Conservation (phyloP, 805 yeast genomes). For the Wickerhamiella musiphila region DNA sequence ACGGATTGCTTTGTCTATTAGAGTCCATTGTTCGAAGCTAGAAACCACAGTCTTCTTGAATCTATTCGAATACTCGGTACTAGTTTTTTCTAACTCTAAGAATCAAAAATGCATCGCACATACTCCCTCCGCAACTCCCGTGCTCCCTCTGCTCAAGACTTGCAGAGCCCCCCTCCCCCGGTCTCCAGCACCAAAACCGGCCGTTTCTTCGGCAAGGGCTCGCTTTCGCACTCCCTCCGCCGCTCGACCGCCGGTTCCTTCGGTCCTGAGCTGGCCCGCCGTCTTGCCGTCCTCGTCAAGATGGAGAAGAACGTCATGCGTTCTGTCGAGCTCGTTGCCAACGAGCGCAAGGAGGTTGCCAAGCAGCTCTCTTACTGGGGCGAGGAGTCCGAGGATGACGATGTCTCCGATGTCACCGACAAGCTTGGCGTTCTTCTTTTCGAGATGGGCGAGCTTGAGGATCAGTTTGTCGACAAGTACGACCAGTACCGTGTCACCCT, state of each 20-base stretch:
- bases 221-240: constrained; percentile 30
- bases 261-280: constrained; percentile 90
- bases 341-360: constrained; percentile 91
- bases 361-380: constrained; percentile 97
- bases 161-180: constrained; percentile 91
- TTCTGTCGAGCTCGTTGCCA: constrained; percentile 79
- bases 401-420: constrained; percentile 91
- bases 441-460: constrained; percentile 96
- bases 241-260: constrained; percentile 76
- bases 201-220: constrained; percentile 77
- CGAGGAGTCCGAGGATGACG: constrained; percentile 83
- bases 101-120: constrained; percentile 74
- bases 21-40: too few species aligned
- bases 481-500: constrained; percentile 94
- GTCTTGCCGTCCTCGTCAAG: constrained; percentile 79
- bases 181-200: constrained; percentile 71
- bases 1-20: constrained; percentile 3
- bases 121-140: constrained; percentile 87
- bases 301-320: constrained; percentile 94
- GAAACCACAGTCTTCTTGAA: too few species aligned
- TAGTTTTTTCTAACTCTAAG: constrained; percentile 3
- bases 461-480: constrained; percentile 93
- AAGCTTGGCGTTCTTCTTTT: constrained; percentile 88
- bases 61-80: too few species aligned
- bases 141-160: constrained; percentile 95